Conservation (phyloP, 352 stramenopile species). For the Phytophthora multivora region DNA sequence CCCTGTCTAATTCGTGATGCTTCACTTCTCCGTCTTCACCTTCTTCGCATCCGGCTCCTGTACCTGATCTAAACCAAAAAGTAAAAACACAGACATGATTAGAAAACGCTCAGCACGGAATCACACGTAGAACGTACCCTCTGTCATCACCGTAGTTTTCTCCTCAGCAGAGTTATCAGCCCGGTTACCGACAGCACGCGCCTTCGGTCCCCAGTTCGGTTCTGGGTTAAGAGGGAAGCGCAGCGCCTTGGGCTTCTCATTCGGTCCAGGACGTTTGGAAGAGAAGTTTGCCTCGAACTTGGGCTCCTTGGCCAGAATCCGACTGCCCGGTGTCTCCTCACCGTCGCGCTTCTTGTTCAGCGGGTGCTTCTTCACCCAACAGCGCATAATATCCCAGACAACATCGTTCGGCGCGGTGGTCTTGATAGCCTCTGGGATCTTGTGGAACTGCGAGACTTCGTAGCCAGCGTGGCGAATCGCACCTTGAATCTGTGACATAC, state of each 20-base stretch:
- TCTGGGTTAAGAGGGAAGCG: conserved; percentile 96
- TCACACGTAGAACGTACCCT: conserved; percentile 20
- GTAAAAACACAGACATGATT: conserved; percentile 17
- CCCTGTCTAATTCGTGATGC: conserved; percentile 26
- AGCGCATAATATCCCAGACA: conserved; percentile 98
- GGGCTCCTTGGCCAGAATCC: conserved; percentile 89
- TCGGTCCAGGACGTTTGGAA: conserved; percentile 56
- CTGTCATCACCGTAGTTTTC: conserved; percentile 28
- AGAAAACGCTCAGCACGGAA: not conserved
- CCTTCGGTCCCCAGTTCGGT: conserved; percentile 97
- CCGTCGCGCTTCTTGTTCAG: conserved; percentile 88
- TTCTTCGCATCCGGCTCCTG: conserved; percentile 81
- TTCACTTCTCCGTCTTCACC: conserved; percentile 59
- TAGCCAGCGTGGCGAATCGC: conserved; percentile 97
- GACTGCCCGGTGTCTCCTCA: conserved; percentile 74
- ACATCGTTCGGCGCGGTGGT: conserved; percentile 97
- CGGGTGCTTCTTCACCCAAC: conserved; percentile 95
- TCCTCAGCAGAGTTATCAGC: conserved; percentile 18
- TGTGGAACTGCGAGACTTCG: conserved; percentile 97
- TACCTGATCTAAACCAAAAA: conserved; percentile 40
- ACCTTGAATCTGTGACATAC: conserved; percentile 93
- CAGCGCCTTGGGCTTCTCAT: conserved; percentile 90
- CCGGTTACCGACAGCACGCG: conserved; percentile 81
- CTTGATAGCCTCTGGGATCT: conserved; percentile 98
- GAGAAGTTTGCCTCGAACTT: conserved; percentile 88